These are phyloP conservation scores for Parietichytrium sp. DNA, from an alignment of 108 stramenopile genomes.

Conservation along the genomic window DNA sequence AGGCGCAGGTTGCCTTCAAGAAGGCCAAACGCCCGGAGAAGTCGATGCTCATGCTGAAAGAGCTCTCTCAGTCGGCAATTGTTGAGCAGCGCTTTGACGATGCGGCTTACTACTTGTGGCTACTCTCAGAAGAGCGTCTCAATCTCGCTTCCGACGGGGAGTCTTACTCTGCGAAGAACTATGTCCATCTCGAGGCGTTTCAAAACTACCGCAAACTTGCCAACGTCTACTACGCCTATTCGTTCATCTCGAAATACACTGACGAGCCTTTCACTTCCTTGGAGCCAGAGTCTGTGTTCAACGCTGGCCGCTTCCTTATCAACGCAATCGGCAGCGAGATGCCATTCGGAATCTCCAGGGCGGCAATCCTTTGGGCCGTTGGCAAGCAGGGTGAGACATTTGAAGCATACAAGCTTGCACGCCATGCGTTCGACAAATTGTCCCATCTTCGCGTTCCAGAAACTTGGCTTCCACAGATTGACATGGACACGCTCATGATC, in stretches of 20 bases:
- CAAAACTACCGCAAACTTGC: conserved; percentile 49
- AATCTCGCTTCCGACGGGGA: neutral
- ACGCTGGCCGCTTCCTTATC: conserved; percentile 62
- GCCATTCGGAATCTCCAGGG: conserved; percentile 60
- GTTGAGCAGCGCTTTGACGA: conserved; percentile 61
- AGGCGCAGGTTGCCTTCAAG: conserved; percentile 61
- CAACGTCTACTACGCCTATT: conserved; percentile 67
- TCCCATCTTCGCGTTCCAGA: conserved; percentile 53
- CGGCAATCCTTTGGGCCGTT: conserved; percentile 66
- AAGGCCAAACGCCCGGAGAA: conserved; percentile 59
- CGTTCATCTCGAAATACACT: conserved; percentile 57
- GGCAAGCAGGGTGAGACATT: conserved; percentile 62
- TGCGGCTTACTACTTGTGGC: conserved; percentile 62
- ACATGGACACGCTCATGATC: conserved; percentile 58
- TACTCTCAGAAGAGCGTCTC: conserved; percentile 49
- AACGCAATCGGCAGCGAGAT: conserved; percentile 54
- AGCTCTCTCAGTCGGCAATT: conserved; percentile 59
- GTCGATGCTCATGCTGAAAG: conserved; percentile 51
- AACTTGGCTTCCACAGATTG: conserved; percentile 62
- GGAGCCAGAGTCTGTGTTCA: conserved; percentile 66
- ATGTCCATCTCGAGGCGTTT: neutral
- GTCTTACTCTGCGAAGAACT: conserved; percentile 26
- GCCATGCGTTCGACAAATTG: conserved; percentile 61
- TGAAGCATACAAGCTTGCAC: conserved; percentile 67
- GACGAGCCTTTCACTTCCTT: conserved; percentile 64